Conservation (phyloP, 2,329 filamentous ascomycete species). For the Leptographium procerum region DNA sequence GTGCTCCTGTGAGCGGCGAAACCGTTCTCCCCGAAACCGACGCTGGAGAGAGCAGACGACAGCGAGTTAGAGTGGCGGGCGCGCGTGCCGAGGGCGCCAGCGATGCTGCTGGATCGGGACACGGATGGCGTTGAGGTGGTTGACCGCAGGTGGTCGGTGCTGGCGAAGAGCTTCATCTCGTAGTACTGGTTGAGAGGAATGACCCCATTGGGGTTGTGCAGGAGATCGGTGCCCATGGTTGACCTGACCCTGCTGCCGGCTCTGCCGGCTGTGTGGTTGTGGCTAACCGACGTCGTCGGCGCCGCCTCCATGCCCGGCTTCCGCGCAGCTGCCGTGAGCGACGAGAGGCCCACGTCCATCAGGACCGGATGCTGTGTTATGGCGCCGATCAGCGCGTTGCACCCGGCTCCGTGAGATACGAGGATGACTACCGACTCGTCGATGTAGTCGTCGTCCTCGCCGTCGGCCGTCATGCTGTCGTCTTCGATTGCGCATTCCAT, state of each 20-base stretch:
- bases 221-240: not conserved
- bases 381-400: constrained; percentile 87
- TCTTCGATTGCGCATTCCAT: constrained; percentile 19
- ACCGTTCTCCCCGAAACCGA: constrained; percentile 16
- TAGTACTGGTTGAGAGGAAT: constrained; percentile 50
- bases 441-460: constrained; percentile 40
- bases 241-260: not conserved
- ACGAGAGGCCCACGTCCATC: constrained; percentile 81
- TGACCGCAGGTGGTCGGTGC: constrained; percentile 58
- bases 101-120: constrained; percentile 16
- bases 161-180: constrained; percentile 64
- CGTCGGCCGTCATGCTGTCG: constrained; percentile 3
- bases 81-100: constrained; percentile 21
- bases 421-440: constrained; percentile 72
- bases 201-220: constrained; percentile 15
- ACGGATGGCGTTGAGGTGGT: constrained; percentile 21
- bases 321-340: constrained; percentile 75
- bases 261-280: not conserved
- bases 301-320: constrained; percentile 31
- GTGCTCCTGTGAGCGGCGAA: constrained; percentile 12
- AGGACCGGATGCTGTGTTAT: constrained; percentile 86
- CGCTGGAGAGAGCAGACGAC: constrained; percentile 18
- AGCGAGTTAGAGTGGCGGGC: constrained; percentile 32
- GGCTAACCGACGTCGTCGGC: constrained; percentile 15
- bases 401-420: constrained; percentile 89